Conservation (phyloP, 176 grass and related monocot genomes). For the Musa acuminata region DNA sequence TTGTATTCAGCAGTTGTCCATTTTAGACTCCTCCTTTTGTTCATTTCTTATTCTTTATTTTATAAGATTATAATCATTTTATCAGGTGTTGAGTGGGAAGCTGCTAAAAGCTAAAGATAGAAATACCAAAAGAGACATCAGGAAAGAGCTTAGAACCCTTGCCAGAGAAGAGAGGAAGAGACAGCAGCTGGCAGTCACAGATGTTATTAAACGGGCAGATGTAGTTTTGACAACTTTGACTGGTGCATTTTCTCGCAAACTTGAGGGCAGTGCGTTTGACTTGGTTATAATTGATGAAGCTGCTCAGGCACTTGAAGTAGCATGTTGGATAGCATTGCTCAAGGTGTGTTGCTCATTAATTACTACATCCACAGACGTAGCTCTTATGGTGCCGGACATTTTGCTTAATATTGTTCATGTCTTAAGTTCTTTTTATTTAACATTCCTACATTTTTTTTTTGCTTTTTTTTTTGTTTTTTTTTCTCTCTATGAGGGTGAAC, state of each 20-base stretch:
- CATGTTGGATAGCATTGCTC: conserved; percentile 87
- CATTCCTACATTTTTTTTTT: too few species aligned
- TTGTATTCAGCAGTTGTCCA: not conserved
- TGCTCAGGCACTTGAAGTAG: conserved; percentile 94
- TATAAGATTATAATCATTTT: conserved; percentile 4
- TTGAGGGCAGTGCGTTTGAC: conserved; percentile 71
- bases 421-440: too few species aligned
- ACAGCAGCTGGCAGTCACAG: conserved; percentile 75
- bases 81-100: conserved; percentile 70
- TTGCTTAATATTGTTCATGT: too few species aligned
- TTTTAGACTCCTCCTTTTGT: not conserved
- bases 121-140: conserved; percentile 82
- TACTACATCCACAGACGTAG: not conserved
- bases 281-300: conserved; percentile 97
- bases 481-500: not conserved
- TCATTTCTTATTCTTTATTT: conserved; percentile 6
- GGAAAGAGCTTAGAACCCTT: conserved; percentile 83
- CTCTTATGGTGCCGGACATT: not conserved
- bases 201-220: conserved; percentile 89
- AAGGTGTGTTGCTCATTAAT: conserved; percentile 48
- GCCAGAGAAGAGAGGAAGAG: conserved; percentile 87
- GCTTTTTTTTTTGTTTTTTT: not conserved
- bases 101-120: conserved; percentile 85
- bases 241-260: conserved; percentile 74
- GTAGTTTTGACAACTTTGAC: conserved; percentile 94